Conservation (phyloP, 139 green algal species). For the Spirogloea muscicola region DNA sequence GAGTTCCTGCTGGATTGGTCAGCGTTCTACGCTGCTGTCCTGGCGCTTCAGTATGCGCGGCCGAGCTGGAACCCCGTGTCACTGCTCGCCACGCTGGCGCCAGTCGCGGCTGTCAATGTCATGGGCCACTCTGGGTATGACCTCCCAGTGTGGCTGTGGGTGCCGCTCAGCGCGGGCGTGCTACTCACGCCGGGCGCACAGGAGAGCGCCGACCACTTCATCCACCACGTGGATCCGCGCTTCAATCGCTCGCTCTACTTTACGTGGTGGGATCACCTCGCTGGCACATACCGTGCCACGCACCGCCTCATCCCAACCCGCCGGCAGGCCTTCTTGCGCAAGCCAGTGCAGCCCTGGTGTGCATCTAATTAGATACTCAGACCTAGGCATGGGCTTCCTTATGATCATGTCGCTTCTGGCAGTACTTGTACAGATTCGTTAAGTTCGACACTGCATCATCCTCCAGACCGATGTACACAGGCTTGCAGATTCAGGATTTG, state of each 20-base stretch:
- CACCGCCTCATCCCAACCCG: too few species aligned
- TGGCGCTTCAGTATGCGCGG: neutral
- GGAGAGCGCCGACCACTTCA: constrained; percentile 5
- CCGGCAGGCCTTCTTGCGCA: too few species aligned
- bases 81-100: neutral
- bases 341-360: too few species aligned
- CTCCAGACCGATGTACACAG: too few species aligned
- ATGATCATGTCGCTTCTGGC: too few species aligned
- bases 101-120: constrained; percentile 3
- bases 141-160: constrained; percentile 23
- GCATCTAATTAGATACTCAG: too few species aligned
- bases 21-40: too few species aligned
- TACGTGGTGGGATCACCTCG: constrained; percentile 32
- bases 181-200: constrained; percentile 12
- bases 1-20: constrained; percentile 8
- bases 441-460: too few species aligned
- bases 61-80: constrained; percentile 15
- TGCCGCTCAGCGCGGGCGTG: constrained; percentile 8
- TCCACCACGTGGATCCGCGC: constrained; percentile 38
- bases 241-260: constrained; percentile 41
- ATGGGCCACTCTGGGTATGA: constrained; percentile 34
- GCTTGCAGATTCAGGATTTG: too few species aligned
- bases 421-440: too few species aligned
- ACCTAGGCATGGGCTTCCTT: too few species aligned
- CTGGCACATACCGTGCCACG: constrained; percentile 12